phyloP scores from a whole-genome alignment of 2,329 filamentous ascomycete species.

The Aschersonia sp. region DNA sequence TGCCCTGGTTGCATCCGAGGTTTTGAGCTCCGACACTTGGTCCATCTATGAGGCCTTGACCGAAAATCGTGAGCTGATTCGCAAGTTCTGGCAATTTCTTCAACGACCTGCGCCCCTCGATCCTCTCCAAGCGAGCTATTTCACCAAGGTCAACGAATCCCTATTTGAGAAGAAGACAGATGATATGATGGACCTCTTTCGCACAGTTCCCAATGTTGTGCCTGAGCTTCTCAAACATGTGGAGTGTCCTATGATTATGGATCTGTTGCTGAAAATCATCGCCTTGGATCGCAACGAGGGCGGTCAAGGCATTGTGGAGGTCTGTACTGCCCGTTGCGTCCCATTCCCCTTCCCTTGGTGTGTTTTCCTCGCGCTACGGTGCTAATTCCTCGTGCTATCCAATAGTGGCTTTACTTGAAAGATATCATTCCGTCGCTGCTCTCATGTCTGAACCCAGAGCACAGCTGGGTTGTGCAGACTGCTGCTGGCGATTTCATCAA shows the following conservation, averaged over 20 bases:
- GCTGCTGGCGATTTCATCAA: conserved; percentile 96
- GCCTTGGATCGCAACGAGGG: conserved; percentile 86
- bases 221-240: conserved; percentile 82
- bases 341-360: background rate
- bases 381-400: no score
- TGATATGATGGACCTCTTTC: conserved; percentile 87
- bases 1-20: conserved; percentile 83
- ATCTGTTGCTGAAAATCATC: conserved; percentile 89
- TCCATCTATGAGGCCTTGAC: conserved; percentile 88
- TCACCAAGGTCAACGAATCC: conserved; percentile 98
- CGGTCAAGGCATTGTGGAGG: conserved; percentile 86
- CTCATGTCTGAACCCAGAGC: conserved; percentile 71
- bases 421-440: conserved; percentile 77
- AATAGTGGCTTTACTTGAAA: conserved; percentile 80
- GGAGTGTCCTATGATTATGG: conserved; percentile 97
- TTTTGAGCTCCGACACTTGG: conserved; percentile 92
- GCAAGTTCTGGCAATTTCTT: conserved; percentile 83
- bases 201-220: conserved; percentile 67
- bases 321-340: conserved; percentile 25
- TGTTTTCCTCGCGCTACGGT: background rate
- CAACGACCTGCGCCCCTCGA: conserved; percentile 75
- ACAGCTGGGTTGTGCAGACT: conserved; percentile 83
- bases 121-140: conserved; percentile 89
- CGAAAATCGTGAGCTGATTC: conserved; percentile 64
- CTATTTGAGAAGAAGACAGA: conserved; percentile 95